These are phyloP conservation scores for Thalia dealbata DNA, from an alignment of 176 grass and related monocot species.

Conservation along the genomic window DNA sequence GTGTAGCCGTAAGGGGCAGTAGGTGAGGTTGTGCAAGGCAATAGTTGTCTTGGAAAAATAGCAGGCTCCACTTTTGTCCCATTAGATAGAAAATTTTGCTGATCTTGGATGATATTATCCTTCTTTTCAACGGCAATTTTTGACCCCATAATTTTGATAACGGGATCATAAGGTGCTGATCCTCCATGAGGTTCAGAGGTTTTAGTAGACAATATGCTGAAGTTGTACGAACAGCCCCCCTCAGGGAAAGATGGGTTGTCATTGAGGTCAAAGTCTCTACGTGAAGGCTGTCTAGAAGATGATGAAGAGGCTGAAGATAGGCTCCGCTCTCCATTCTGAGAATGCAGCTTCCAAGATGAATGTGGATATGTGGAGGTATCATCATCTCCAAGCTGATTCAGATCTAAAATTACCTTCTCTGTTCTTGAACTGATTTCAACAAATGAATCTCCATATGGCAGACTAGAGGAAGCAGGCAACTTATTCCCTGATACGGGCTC, in stretches of 20 bases:
- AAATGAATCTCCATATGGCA: conserved; percentile 12
- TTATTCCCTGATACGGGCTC: neutral
- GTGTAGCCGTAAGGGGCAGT: neutral
- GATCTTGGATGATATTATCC: neutral
- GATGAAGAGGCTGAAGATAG: conserved; percentile 17
- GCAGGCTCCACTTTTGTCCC: neutral
- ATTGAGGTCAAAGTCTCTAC: conserved; percentile 18
- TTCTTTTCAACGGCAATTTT: neutral
- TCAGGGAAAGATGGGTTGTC: conserved; percentile 10
- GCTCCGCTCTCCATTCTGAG: conserved; percentile 6
- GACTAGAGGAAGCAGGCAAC: conserved; percentile 2
- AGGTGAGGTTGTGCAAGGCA: neutral
- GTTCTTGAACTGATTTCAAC: conserved; percentile 7
- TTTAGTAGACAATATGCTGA: neutral
- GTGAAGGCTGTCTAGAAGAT: conserved; percentile 12
- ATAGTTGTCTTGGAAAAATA: neutral
- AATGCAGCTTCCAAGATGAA: neutral
- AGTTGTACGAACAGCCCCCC: neutral
- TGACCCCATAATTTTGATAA: conserved; percentile 5
- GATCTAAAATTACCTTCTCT: conserved; percentile 13
- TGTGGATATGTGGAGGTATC: neutral
- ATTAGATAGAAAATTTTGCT: neutral
- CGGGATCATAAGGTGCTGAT: neutral
- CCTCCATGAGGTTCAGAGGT: neutral
- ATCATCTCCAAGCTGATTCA: conserved; percentile 15